Evolutionary conservation across 2,329 filamentous ascomycete species (phyloP).

Genomic region (Didymella keratinophila): DNA sequence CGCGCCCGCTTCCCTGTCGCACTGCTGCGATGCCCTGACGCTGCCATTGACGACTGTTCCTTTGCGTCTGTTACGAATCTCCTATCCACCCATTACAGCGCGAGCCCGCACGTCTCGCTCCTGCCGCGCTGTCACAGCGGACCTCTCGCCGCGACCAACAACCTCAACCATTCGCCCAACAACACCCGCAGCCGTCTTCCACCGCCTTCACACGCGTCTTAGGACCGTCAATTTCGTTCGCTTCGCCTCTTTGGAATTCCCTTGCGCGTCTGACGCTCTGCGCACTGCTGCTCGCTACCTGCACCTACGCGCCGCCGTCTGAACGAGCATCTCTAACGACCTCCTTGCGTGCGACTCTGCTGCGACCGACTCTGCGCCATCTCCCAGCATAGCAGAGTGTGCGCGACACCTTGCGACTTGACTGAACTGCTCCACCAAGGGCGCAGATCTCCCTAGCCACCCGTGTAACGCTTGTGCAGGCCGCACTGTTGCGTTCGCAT

Average conservation of each 20-base stretch:
- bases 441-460: slow-evolving; percentile 35
- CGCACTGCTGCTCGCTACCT: slow-evolving; percentile 16
- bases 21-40: slow-evolving; percentile 35
- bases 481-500: slow-evolving; percentile 49
- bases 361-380: slow-evolving; percentile 26
- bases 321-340: slow-evolving; percentile 27
- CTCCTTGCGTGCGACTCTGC: slow-evolving; percentile 30
- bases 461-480: slow-evolving; percentile 45
- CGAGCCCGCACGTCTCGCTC: slow-evolving; percentile 30
- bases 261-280: slow-evolving; percentile 21
- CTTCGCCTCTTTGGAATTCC: slow-evolving; percentile 18
- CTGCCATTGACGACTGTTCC: slow-evolving; percentile 33
- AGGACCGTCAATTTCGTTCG: slow-evolving; percentile 14
- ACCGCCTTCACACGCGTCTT: slow-evolving; percentile 17
- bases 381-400: slow-evolving; percentile 22
- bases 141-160: slow-evolving; percentile 28
- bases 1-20: slow-evolving; percentile 35
- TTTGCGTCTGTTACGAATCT: slow-evolving; percentile 31
- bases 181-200: slow-evolving; percentile 12
- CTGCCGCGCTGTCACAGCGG: slow-evolving; percentile 25
- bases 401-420: slow-evolving; percentile 34
- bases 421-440: slow-evolving; percentile 26
- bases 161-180: slow-evolving; percentile 21
- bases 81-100: slow-evolving; percentile 20
- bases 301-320: slow-evolving; percentile 35